phyloP scores from a whole-genome alignment of 768 basidiomycete species.

The Naganishia friedmannii region DNA sequence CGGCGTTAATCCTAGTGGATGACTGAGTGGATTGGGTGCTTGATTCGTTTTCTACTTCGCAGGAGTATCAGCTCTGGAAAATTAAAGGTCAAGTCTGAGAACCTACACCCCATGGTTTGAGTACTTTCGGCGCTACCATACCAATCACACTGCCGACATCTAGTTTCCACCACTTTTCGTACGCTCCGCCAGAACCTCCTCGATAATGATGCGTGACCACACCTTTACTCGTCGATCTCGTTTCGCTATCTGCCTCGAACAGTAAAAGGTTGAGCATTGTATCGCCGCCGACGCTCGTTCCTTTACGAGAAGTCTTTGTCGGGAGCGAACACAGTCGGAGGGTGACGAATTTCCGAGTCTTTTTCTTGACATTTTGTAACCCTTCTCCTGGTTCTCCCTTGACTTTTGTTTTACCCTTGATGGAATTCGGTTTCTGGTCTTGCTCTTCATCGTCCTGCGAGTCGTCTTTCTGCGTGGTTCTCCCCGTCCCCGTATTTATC shows the following conservation, averaged over 20 bases:
- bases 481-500: conserved; percentile 50
- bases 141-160: conserved; percentile 87
- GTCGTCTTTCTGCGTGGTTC: conserved; percentile 41
- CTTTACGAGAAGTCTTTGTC: conserved; percentile 59
- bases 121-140: conserved; percentile 77
- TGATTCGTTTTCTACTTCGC: conserved; percentile 39
- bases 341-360: conserved; percentile 62
- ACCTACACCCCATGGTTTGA: conserved; percentile 79
- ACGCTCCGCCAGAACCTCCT: conserved; percentile 90
- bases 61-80: background rate
- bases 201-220: conserved; percentile 55
- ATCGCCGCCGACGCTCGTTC: conserved; percentile 70
- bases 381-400: conserved; percentile 30
- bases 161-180: conserved; percentile 73
- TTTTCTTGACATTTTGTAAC: background rate
- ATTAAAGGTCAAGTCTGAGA: background rate
- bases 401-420: conserved; percentile 21
- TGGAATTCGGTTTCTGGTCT: background rate
- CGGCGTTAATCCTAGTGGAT: conserved; percentile 83
- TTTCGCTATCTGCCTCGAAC: conserved; percentile 74
- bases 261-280: conserved; percentile 77
- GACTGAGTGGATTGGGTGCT: conserved; percentile 70
- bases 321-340: conserved; percentile 60
- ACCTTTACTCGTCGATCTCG: background rate
- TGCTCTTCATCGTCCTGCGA: conserved; percentile 46